Evolutionary conservation across 1,284 basidiomycete genomes (phyloP), one percentile per base, ranked within the genome.

Genomic region (Trametes pubescens): DNA sequence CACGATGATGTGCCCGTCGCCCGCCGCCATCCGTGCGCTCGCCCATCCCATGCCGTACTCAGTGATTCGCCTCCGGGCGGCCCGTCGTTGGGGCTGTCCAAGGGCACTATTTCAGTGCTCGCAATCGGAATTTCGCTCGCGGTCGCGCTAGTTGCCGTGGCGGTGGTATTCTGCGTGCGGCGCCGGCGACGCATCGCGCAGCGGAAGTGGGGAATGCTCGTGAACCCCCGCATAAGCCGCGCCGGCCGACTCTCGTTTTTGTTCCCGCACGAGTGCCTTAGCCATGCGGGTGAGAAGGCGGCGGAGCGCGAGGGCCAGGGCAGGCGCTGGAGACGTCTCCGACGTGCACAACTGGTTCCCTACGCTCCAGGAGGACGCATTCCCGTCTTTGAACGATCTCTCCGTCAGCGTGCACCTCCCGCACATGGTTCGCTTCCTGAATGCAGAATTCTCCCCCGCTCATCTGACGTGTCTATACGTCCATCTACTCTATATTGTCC

Each of bases 101-200:
- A 78, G 65, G 88, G 88, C 46, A 86, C 87, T 0, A 84, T 89
- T 59, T 89, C 88, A 29, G 90, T 87, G 0, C 79, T 89, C 32
- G 82, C 80, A 10, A 79, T 91, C 2, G 86, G 84, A 5, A 80
- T 81, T 26, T 73, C 85, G 22, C 77, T 91, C 10, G 79, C 81
- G 18, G 79, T 86, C 68, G 59, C 89, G 24, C 62, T 86, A 10
- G 57, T 83, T 43, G 72, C 80, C 34, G 65, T 85, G 11, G 61
- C 83, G 52, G 71, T 80, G 37, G 75, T 79, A 37, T 51, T 81
- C 56, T 69, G 82, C 48, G 76, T 80, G 59, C 81, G 84, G 35
- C 84, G 84, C 37, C 82, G 81, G 18, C 76, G 77, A 52, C 69
- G 66, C n/a, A 59, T 49, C 18, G 61, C 38, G 21, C 70, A 71